Evolutionary conservation across 495 filamentous ascomycete species (phyloP).

Genomic region (Entonaema liquescens): DNA sequence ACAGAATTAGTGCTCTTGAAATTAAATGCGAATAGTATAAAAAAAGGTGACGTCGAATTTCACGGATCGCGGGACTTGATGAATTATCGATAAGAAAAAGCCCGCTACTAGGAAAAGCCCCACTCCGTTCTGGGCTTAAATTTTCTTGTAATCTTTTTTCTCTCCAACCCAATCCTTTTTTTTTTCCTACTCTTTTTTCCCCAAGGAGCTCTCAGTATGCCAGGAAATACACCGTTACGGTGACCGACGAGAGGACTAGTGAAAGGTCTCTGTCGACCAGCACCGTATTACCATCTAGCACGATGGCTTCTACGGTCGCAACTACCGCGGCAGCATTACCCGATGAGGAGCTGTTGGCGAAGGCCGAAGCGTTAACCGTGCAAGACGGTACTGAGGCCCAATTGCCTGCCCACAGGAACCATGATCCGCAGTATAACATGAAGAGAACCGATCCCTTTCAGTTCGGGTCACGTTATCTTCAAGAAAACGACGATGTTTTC

Average conservation of each 20-base stretch:
- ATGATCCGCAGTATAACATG: slow-evolving; percentile 67
- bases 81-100: slow-evolving; percentile 24
- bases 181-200: slow-evolving; percentile 9
- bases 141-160: slow-evolving; percentile 21
- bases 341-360: slow-evolving; percentile 38
- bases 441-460: slow-evolving; percentile 93
- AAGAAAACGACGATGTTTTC: slow-evolving; percentile 84
- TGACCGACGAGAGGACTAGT: slow-evolving; percentile 15
- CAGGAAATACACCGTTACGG: slow-evolving; percentile 10
- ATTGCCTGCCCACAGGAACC: slow-evolving; percentile 59
- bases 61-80: not conserved
- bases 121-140: slow-evolving; percentile 18
- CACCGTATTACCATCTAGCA: not conserved
- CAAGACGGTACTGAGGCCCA: slow-evolving; percentile 30
- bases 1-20: not conserved
- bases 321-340: slow-evolving; percentile 17
- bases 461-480: slow-evolving; percentile 89
- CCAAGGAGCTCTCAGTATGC: slow-evolving; percentile 34
- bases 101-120: slow-evolving; percentile 1
- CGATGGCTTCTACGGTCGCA: slow-evolving; percentile 27
- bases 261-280: not conserved
- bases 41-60: slow-evolving; percentile 16
- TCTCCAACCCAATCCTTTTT: slow-evolving; percentile 20
- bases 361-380: slow-evolving; percentile 39
- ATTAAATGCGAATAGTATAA: not conserved